Percentiles rank a stretch among this genome's conserved stretches.
phyloP scores from a whole-genome alignment of 257 asterid genomes.

The Solanum arcanum region DNA sequence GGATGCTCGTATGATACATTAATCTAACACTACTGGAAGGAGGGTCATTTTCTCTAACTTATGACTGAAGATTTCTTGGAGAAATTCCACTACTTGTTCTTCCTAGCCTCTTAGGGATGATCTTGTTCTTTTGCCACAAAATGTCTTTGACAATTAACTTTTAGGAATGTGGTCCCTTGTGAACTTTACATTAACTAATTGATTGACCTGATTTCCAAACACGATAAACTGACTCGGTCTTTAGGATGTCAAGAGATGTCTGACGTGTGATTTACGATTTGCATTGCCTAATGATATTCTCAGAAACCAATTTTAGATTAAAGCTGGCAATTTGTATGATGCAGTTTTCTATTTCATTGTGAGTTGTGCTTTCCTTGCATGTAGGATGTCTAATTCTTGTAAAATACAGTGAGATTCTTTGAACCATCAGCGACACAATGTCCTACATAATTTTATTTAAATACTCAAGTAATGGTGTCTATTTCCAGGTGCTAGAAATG shows the following conservation, averaged over 20 bases:
- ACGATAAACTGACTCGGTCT: not conserved
- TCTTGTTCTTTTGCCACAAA: not conserved
- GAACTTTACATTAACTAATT: not conserved
- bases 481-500: slow-evolving; percentile 81
- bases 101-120: not conserved
- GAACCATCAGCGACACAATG: not conserved
- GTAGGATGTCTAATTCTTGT: not conserved
- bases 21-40: not conserved
- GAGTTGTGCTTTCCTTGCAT: not conserved
- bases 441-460: not conserved
- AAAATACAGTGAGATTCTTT: not conserved
- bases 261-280: not conserved
- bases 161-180: not conserved
- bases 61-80: not conserved
- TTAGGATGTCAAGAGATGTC: not conserved
- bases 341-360: not conserved
- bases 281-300: not conserved
- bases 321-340: not conserved
- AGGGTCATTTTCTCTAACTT: not conserved
- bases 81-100: not conserved
- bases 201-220: not conserved
- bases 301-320: not conserved
- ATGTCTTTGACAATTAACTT: not conserved
- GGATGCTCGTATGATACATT: not conserved
- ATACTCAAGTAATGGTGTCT: not conserved